Conservation (phyloP, 345 rosid genomes). For the Arabis hirsuta region DNA sequence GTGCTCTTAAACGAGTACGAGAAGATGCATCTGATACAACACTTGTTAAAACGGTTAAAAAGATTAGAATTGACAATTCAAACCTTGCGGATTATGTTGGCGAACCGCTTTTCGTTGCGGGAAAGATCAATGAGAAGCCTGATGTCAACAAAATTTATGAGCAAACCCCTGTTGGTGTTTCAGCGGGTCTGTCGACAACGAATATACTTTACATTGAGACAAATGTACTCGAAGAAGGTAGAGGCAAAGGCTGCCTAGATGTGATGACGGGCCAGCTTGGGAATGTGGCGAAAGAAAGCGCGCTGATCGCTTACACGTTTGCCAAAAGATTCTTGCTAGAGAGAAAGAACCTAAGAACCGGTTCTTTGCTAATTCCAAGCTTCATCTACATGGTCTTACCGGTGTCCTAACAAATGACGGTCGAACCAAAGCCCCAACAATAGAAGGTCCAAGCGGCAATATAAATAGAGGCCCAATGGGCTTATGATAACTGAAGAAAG, state of each 20-base stretch:
- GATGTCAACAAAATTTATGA: no score
- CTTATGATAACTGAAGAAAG: not conserved
- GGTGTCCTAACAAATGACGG: slow-evolving; percentile 36
- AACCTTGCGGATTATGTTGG: no score
- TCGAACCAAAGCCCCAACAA: slow-evolving; percentile 55
- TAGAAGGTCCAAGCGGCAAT: slow-evolving; percentile 94
- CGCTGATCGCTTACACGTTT: slow-evolving; percentile 82
- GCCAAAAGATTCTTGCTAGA: slow-evolving; percentile 65
- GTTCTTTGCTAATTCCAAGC: slow-evolving; percentile 71
- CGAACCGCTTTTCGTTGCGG: slow-evolving; percentile 13
- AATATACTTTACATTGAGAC: no score
- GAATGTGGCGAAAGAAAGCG: slow-evolving; percentile 91
- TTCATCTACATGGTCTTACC: slow-evolving; percentile 90
- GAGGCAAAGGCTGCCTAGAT: no score
- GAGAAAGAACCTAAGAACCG: slow-evolving; percentile 65
- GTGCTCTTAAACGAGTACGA: not conserved
- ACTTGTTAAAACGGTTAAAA: slow-evolving; percentile 22
- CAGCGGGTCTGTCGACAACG: no score
- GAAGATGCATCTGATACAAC: slow-evolving; percentile 25
- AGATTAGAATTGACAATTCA: no score
- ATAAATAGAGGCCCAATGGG: slow-evolving; percentile 13
- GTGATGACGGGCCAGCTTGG: slow-evolving; percentile 81
- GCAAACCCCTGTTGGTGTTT: no score
- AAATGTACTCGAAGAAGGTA: no score
- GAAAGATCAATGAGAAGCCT: slow-evolving; percentile 22